These are phyloP conservation scores for Pisolithus orientalis DNA, from an alignment of 768 basidiomycete genomes.

Conservation along the genomic window DNA sequence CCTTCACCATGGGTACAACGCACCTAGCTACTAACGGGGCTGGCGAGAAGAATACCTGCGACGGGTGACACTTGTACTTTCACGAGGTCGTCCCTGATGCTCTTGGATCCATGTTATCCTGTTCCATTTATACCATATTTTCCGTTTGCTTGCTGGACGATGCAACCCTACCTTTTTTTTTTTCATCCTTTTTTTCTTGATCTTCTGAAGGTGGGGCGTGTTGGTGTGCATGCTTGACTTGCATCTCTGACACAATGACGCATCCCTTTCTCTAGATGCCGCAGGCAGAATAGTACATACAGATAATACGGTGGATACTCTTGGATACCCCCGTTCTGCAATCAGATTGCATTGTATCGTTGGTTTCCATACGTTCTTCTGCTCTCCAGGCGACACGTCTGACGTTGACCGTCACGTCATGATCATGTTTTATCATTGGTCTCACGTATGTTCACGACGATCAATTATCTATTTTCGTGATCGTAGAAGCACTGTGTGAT, in stretches of 20 bases:
- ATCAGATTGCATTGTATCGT: background rate
- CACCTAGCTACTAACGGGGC: constrained; percentile 15
- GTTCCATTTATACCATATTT: background rate
- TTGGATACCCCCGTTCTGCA: background rate
- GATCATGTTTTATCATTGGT: background rate
- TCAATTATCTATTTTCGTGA: constrained; percentile 1
- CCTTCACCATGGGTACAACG: constrained; percentile 42
- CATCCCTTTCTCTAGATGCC: background rate
- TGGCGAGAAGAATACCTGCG: background rate
- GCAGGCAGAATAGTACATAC: background rate
- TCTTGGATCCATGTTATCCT: background rate
- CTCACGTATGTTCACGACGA: background rate
- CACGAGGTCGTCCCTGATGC: background rate
- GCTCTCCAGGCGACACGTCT: too few species aligned
- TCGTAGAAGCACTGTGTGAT: background rate
- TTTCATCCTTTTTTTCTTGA: background rate
- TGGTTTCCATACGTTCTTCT: background rate
- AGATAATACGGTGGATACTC: background rate
- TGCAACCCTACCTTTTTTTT: constrained; percentile 10
- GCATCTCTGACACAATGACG: background rate
- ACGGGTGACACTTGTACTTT: background rate
- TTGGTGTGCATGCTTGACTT: background rate
- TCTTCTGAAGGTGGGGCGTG: background rate
- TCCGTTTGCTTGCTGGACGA: constrained; percentile 28
- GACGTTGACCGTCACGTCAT: background rate